Evolutionary conservation across 2,329 filamentous ascomycete genomes (phyloP), one percentile per base, ranked within the genome.

Genomic region (Neurospora crassa): DNA sequence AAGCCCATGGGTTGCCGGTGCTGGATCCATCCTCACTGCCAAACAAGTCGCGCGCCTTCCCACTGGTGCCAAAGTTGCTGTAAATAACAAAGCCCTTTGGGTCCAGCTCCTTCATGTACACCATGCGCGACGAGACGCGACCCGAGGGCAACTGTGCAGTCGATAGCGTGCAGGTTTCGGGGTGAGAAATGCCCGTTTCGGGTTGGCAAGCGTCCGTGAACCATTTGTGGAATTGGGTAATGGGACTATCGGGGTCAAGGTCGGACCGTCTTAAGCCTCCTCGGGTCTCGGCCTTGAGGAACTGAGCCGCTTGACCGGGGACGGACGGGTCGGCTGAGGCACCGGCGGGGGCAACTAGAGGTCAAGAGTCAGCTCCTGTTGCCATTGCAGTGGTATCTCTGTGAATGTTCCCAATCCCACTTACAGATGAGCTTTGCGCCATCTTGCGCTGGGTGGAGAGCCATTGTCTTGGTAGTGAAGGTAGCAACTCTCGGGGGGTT

Each of bases 61-160:
- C 83, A 72, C 89, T 92, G 0, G 92, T 96, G 72, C 89, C 94
- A 84, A 94, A 95, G 81, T 99, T 99, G 78, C 89, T 92, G 85
- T 98, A 99, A 68, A 99, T 86, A 63, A 98, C 93, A 82, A 96
- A 99, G 18, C 94, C 94, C 5, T 81, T 77, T 70, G 84, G 81
- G 80, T 98, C 94, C 34, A 98, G 89, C 84, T 98, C 96, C 82
- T 99, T 99, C 75, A 99, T 87, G 82, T 98, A 99, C 45, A 99
- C 93, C 76, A 93, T 87, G 72, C 96, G 92, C 3, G 92, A 90
- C 67, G 90, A 93, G 24, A 98, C 92, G 67, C 92, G 90, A 73
- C 96, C 96, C 0, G 89, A 92, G 1, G 95, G 95, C 5, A 98
- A 86, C 34, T 86, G 84, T 0, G 94, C 94, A 0, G 96, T 99